Evolutionary conservation across 2,329 filamentous ascomycete species (phyloP).

Genomic region (Chaetomium strumarium): DNA sequence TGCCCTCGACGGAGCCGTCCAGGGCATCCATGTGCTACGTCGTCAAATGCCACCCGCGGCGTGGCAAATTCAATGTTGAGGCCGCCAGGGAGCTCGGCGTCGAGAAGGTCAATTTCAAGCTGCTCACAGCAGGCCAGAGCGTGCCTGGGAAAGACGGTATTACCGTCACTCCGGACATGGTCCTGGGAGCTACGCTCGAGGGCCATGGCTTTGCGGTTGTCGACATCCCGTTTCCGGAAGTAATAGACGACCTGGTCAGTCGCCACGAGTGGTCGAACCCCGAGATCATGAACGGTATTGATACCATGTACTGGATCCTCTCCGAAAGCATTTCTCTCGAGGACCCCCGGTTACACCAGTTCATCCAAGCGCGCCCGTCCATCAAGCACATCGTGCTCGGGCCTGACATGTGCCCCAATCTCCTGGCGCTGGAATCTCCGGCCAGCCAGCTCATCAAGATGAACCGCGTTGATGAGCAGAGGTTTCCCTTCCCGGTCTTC

Average conservation of each 20-base stretch:
- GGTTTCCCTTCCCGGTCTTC: conserved; percentile 65
- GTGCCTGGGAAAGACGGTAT: conserved; percentile 60
- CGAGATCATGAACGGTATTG: conserved; percentile 60
- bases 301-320: conserved; percentile 74
- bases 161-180: conserved; percentile 78
- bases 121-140: conserved; percentile 56
- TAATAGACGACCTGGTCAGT: conserved; percentile 62
- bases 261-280: conserved; percentile 66
- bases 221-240: conserved; percentile 66
- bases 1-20: conserved; percentile 65
- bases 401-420: conserved; percentile 67
- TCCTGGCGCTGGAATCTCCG: conserved; percentile 62
- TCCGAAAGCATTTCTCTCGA: conserved; percentile 54
- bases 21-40: conserved; percentile 78
- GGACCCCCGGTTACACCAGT: conserved; percentile 54
- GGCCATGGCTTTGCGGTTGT: conserved; percentile 74
- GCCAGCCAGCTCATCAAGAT: conserved; percentile 64
- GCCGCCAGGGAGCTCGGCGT: conserved; percentile 63
- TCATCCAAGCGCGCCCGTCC: conserved; percentile 57
- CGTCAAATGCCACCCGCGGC: conserved; percentile 65
- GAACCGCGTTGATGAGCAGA: conserved; percentile 63
- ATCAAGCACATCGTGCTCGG: conserved; percentile 75
- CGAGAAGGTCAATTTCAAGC: conserved; percentile 48
- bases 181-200: conserved; percentile 60
- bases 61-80: conserved; percentile 71